Base-by-base conservation (phyloP, 2,329 filamentous ascomycete genomes). In the Cladosporium sp. region DNA sequence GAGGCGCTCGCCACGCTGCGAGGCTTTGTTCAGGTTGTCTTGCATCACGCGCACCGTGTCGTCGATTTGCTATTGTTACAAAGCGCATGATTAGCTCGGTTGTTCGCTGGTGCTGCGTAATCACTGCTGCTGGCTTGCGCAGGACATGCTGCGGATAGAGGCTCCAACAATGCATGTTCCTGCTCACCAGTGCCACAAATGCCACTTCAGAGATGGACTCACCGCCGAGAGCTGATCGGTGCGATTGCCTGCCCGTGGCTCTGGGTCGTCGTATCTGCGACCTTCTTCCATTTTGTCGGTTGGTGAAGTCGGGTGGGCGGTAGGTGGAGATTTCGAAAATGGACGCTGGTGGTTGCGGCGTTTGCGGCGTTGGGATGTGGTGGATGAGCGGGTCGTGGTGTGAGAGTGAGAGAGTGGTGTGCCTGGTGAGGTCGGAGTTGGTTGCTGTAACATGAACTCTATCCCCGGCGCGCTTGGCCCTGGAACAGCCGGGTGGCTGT, bases 11-110 rank as follows among this genome's bases (percentile, higher is more conserved):
- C 95, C 95, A 85, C 95, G 93, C 81, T 97, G 89, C 51, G 91
- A 93, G 68, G 97, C 92, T 81, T 95, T 96, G 84, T 93, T 93
- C 85, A 99, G 96, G 83, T 99, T 99, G 79, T 97, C 90, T 75
- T 91, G 89, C 94, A 99, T 97, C 71, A 95, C 91, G 76, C 90
- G 90, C 74, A 97, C 92, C 60, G 94, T 97, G 76, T 93, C 91
- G 79, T 98, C 91, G 80, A 99, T 97, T 96, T 98, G 91, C 95
- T 99, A 48, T 59, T 43, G 34, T 43, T 23, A 18, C 39, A 53
- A 43, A 36, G 26, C 59, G 32, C 49, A 34, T 25, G 28, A 49
- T 63, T 32, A 63, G 59, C 59, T 43, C 3, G 8, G 18, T 18
- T 23, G 48, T 54, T 54, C 48, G 30, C 32, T 30, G 28, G 43